These are phyloP conservation scores for Arachis hypogaea DNA, from an alignment of 306 rosid species.

Conservation along the genomic window DNA sequence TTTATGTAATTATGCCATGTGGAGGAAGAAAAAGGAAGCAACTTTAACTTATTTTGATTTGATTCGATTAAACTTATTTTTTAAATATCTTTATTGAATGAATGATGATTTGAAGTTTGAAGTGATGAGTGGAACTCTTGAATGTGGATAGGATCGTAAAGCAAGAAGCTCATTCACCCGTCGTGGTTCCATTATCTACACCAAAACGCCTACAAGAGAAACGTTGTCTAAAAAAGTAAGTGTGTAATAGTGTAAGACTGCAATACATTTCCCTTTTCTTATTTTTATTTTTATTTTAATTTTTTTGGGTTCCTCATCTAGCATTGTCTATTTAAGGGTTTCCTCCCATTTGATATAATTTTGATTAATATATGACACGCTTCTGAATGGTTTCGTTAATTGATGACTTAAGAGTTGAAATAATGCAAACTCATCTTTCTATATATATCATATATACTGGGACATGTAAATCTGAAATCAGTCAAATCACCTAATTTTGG, in stretches of 20 bases:
- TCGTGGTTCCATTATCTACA: constrained; percentile 85
- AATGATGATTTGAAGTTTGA: no score
- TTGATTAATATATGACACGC: constrained; percentile 13
- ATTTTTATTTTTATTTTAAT: constrained; percentile 11
- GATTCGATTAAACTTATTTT: no score
- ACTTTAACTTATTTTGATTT: no score
- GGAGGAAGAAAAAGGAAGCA: constrained; percentile 20
- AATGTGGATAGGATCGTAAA: constrained; percentile 72
- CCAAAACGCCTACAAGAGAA: constrained; percentile 91
- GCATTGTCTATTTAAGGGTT: neutral
- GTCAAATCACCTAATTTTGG: neutral
- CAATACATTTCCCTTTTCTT: neutral
- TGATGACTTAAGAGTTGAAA: neutral
- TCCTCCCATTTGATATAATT: neutral
- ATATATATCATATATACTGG: neutral
- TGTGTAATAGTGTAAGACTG: constrained; percentile 31
- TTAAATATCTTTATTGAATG: no score
- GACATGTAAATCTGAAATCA: neutral
- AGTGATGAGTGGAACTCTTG: constrained; percentile 15
- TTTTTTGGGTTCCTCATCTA: neutral
- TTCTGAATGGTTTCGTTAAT: neutral
- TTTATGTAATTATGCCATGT: neutral
- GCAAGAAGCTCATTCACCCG: constrained; percentile 82
- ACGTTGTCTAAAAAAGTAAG: constrained; percentile 68
- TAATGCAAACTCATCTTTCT: neutral